Base-by-base conservation (phyloP, 768 basidiomycete genomes). In the Boletus insuetus region DNA sequence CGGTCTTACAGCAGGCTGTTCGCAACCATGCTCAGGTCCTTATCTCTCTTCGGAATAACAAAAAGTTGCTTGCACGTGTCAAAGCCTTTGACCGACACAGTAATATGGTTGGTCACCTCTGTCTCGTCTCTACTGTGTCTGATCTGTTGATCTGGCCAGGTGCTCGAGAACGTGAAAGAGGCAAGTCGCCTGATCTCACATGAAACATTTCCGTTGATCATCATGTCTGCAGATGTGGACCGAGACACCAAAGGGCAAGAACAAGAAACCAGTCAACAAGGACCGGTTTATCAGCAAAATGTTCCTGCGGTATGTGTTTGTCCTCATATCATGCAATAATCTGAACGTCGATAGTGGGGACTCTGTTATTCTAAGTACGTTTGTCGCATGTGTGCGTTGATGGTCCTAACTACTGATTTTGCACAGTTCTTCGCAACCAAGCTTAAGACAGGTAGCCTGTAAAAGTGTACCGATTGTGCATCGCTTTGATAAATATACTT, bases 271-370 rank as follows among this genome's bases (percentile, higher is more conserved):
- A 8, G 87, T 98, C 53, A 98, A 98, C 79, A 98, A 98, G 75
- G 97, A 98, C 74, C 83, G 97, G 46, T 99, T 98, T 78, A 96
- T 99, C 72, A 96, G 94, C 72, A 99, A 98, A 77, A 96, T 99
- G 94, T 98, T 96, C 75, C 75, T 98, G 58, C 82, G 93, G 91
- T 89, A 65, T 49, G 84, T 72, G 37, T 22, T 47, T 22, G 43
- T 34, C 29, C 53, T 41, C 43, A 44, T 44, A 37, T 55, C 37
- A 20, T 39, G 38, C 56, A 31, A 52, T 54, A 11, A 50, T 49
- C 55, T 68, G 46, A 61, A 53, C 35, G 50, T 48, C 41, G 47
- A 34, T 51, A 94, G 95, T 44, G 97, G 97, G 22, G 96, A 98
- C 73, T 98, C 96, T 24, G 97, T 99, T 14, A 97, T 99, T 61